These are phyloP conservation scores for Vitis hybrid DNA, from an alignment of 177 flowering plant species.

Conservation along the genomic window DNA sequence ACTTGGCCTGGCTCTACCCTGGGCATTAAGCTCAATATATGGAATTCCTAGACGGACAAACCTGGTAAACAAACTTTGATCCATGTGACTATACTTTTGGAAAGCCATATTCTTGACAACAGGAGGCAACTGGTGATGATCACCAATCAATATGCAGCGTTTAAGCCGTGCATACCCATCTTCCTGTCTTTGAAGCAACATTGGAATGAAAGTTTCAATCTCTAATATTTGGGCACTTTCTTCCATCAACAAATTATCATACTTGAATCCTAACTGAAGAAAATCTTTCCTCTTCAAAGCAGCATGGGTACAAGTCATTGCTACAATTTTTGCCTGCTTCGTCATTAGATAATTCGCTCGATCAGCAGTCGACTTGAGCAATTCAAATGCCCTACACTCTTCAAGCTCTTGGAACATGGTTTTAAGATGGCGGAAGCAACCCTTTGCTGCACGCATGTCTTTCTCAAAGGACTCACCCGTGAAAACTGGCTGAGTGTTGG, in stretches of 20 bases:
- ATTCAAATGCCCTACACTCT: slow-evolving; percentile 97
- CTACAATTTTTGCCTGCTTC: slow-evolving; percentile 98
- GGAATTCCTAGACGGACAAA: slow-evolving; percentile 97
- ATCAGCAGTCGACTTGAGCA: slow-evolving; percentile 95
- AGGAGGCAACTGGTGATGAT: slow-evolving; percentile 99
- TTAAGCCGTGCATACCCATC: slow-evolving; percentile 97
- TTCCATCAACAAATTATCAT: slow-evolving; percentile 97
- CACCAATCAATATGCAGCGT: slow-evolving; percentile 98
- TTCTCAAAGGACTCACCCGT: slow-evolving; percentile 80
- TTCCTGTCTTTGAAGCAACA: slow-evolving; percentile 97
- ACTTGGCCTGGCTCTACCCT: slow-evolving; percentile 96
- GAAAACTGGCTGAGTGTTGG: slow-evolving; percentile 72
- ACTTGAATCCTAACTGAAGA: slow-evolving; percentile 88
- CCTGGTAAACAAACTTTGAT: slow-evolving; percentile 94
- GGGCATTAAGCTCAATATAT: slow-evolving; percentile 98
- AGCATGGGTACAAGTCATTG: slow-evolving; percentile 99
- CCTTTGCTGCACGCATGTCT: slow-evolving; percentile 94
- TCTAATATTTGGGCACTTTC: slow-evolving; percentile 99
- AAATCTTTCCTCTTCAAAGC: slow-evolving; percentile 97
- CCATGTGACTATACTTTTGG: slow-evolving; percentile 99
- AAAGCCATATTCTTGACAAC: slow-evolving; percentile 99
- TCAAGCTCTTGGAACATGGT: slow-evolving; percentile 95
- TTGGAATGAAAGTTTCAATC: slow-evolving; percentile 97
- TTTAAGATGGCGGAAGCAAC: slow-evolving; percentile 91
- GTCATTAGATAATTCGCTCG: slow-evolving; percentile 97